Percentiles rank a stretch among this genome's conserved stretches.
Conservation (phyloP, 2,329 filamentous ascomycete species). For the Ceratocystis smalleyi region DNA sequence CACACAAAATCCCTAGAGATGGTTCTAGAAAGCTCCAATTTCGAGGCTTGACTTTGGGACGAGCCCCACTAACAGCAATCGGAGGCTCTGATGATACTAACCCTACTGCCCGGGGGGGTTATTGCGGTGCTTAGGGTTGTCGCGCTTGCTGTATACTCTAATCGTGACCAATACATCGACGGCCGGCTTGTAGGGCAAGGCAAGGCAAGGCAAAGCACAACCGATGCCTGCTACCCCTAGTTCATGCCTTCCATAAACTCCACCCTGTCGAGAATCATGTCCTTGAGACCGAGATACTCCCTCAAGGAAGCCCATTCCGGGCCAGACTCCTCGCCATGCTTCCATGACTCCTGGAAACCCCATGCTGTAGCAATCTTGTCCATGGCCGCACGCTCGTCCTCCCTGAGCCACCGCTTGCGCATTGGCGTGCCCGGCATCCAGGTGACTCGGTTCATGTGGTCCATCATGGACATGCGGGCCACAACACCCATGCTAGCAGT, state of each 20-base stretch:
- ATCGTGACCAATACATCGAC: background rate
- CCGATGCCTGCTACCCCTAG: constrained; percentile 19
- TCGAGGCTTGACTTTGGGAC: background rate
- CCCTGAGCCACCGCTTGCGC: constrained; percentile 67
- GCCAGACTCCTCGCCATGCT: constrained; percentile 79
- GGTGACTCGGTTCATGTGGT: constrained; percentile 86
- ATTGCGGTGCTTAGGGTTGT: background rate
- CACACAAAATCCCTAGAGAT: constrained; percentile 6
- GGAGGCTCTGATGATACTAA: background rate
- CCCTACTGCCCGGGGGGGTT: too few relatives aligned
- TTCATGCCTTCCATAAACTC: constrained; percentile 86
- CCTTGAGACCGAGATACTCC: constrained; percentile 66
- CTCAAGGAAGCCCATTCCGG: constrained; percentile 74
- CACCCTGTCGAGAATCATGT: constrained; percentile 80
- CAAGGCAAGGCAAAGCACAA: too few relatives aligned
- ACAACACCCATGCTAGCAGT: constrained; percentile 71
- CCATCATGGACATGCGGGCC: constrained; percentile 73
- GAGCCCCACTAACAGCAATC: constrained; percentile 5
- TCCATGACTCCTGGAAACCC: constrained; percentile 71
- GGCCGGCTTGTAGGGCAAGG: background rate
- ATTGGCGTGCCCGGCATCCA: constrained; percentile 75
- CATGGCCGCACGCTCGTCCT: constrained; percentile 76
- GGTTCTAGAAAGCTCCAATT: constrained; percentile 13
- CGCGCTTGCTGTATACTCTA: background rate
- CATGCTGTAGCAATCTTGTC: constrained; percentile 78